Evolutionary conservation across 306 rosid species (phyloP), one percentile per base, ranked within the genome.

Genomic region (Fagus sylvatica): DNA sequence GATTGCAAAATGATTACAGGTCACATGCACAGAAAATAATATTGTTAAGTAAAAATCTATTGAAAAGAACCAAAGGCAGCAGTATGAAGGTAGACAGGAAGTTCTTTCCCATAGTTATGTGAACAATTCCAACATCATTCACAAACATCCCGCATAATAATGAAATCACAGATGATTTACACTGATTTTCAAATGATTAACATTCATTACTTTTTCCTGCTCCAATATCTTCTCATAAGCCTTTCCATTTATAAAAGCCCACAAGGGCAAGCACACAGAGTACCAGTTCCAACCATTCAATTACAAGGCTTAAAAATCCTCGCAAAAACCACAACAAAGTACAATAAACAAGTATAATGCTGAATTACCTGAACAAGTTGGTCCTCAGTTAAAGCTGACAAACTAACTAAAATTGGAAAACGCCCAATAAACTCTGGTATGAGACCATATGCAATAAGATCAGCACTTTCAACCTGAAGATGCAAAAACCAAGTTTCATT

Each of bases 341-440:
- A 55, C 13, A 55, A 74, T 53, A 53, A 41, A 53, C 39, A 74
- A 71, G n/a, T 34, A 75, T 55, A 11, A 76, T 11, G 73, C 69
- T 64, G 55, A 15, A 78, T 74, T 93, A 94, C 98, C 98, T 87
- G 82, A 79, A 90, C 89, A 82, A 94, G 98, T 81, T 94, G 98
- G 69, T 92, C 97, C 81, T 94, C 93, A 2, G 97, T 90, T 82
- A 94, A 94, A 53, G 98, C 97, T 11, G 88, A 84, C 82, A 92
- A 86, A 81, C 95, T 94, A 69, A 94, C 95, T 83, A 94, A 87
- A 82, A 94, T 92, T 51, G 98, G 97, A 83, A 94, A 94, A 69
- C 98, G 90, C 71, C 98, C 98, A 68, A 94, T 88, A 86, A 94
- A 94, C 88, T 94, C 98, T n/a, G 98, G 97, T 82, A 94, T 92